Base-by-base conservation (phyloP, 2,329 filamentous ascomycete genomes). In the Colletotrichum kahawae region DNA sequence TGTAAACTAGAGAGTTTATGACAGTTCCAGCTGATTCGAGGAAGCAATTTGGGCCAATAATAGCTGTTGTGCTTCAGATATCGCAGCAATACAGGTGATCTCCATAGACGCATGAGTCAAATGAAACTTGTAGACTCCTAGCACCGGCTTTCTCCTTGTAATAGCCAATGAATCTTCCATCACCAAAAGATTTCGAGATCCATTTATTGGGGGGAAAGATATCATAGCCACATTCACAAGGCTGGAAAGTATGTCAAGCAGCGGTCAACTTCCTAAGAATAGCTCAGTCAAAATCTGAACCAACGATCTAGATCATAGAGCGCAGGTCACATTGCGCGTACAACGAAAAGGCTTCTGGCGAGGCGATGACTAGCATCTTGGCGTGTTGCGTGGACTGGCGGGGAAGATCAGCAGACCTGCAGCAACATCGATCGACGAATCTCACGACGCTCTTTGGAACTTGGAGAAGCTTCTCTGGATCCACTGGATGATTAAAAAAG, bases 291-390 rank as follows among this genome's bases (percentile, higher is more conserved):
- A 16, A 24, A 14, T 33, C 4, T n/a, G 27, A 24, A 33, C 21
- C 2, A 10, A 48, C 7, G 9, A 29, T 48, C 62, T 27, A 33
- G 38, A 65, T 31, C 24, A 5, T 34, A 5, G 8, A 12, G 13
- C 16, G 8, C 13, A 18, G 38, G 13, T 31, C 31, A 21, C 9
- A 48, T 51, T 65, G 62, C 10, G 62, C 62, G 38, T 65, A 48
- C 62, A 36, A n/a, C 21, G 1, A 27, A 21, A 24, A 36, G 4
- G 8, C 5, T 2, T 34, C 27, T 5, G 0, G 13, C 18, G 54
- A 48, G 54, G 71, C 67, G 60, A 66, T 66, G 67, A 38, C 56
- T 48, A 27, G 64, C 54, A 24, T 21, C 71, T 74, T 57, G 71
- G 68, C 62, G 33, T 6, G 54, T 60, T 57, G 62, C 29, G 68